Evolutionary conservation across 768 basidiomycete species (phyloP).

Genomic region (Boletellus emodensis): DNA sequence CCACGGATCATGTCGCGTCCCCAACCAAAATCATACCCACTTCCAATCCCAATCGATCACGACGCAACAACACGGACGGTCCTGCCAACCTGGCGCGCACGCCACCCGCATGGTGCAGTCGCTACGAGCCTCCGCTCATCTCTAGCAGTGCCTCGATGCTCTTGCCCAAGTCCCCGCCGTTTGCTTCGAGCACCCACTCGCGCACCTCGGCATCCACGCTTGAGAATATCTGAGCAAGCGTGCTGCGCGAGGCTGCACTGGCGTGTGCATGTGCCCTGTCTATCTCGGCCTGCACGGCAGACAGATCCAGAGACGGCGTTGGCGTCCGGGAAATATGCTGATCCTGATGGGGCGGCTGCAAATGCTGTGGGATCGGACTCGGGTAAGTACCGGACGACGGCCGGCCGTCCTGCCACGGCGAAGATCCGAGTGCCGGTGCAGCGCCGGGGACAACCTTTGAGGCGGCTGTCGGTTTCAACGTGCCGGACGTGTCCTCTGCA

Average conservation of each 20-base stretch:
- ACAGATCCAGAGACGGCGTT: constrained; percentile 64
- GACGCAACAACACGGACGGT: too few relatives aligned
- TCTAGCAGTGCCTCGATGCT: constrained; percentile 85
- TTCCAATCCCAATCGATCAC: too few relatives aligned
- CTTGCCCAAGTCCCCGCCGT: constrained; percentile 81
- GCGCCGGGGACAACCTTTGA: constrained; percentile 37
- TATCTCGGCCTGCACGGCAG: constrained; percentile 69
- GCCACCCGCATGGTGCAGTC: neutral
- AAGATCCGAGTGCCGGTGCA: constrained; percentile 46
- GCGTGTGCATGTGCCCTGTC: constrained; percentile 76
- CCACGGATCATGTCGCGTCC: too few relatives aligned
- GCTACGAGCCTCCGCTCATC: constrained; percentile 44
- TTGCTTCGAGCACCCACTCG: constrained; percentile 87
- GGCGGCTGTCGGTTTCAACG: neutral
- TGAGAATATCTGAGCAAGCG: constrained; percentile 88
- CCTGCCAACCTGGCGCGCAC: neutral
- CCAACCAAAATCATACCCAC: too few relatives aligned
- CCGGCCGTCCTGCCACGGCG: constrained; percentile 41
- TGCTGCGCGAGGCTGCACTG: constrained; percentile 65
- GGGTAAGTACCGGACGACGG: constrained; percentile 7
- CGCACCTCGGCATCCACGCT: constrained; percentile 75
- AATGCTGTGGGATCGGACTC: constrained; percentile 25
- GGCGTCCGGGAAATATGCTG: constrained; percentile 66
- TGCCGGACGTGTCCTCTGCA: constrained; percentile 47
- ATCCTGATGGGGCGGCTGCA: constrained; percentile 41